Evolutionary conservation across 768 basidiomycete genomes (phyloP).

Genomic region (Lentinus tigrinus): DNA sequence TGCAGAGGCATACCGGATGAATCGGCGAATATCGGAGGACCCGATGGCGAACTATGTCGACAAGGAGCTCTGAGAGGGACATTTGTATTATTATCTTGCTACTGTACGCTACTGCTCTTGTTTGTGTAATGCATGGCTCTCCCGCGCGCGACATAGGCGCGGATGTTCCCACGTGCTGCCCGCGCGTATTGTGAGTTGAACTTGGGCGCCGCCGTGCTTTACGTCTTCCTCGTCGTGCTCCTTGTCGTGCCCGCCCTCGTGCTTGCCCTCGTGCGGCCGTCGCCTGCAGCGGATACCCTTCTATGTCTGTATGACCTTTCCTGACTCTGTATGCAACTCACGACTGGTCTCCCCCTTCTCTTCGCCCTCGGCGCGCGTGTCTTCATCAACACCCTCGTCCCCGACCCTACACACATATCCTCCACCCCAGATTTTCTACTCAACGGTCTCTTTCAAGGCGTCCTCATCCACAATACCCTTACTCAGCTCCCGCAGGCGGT

Average conservation of each 20-base stretch:
- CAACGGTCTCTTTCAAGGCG: slow-evolving; percentile 72
- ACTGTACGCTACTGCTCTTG: slow-evolving; percentile 13
- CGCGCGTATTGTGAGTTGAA: slow-evolving; percentile 10
- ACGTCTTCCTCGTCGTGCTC: background rate
- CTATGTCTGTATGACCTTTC: slow-evolving; percentile 19
- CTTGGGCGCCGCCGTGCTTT: background rate
- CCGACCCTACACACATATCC: slow-evolving; percentile 39
- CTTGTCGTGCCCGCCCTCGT: slow-evolving; percentile 10
- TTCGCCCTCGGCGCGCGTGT: slow-evolving; percentile 76
- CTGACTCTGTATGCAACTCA: slow-evolving; percentile 39
- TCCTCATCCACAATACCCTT: slow-evolving; percentile 67
- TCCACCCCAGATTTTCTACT: slow-evolving; percentile 62
- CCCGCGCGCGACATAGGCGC: background rate
- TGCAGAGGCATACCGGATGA: slow-evolving; percentile 90
- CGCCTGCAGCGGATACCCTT: slow-evolving; percentile 15
- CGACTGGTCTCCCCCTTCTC: slow-evolving; percentile 66
- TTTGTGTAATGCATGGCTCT: slow-evolving; percentile 7
- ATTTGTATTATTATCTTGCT: slow-evolving; percentile 5
- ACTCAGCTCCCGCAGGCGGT: slow-evolving; percentile 53
- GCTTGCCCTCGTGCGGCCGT: slow-evolving; percentile 21
- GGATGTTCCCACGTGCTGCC: slow-evolving; percentile 13
- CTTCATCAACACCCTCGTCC: slow-evolving; percentile 47
- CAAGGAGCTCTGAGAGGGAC: slow-evolving; percentile 33
- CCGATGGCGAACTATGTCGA: slow-evolving; percentile 95
- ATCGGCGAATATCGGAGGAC: slow-evolving; percentile 70